phyloP scores from a whole-genome alignment of 2,329 filamentous ascomycete genomes.

The Fusarium mangiferae region DNA sequence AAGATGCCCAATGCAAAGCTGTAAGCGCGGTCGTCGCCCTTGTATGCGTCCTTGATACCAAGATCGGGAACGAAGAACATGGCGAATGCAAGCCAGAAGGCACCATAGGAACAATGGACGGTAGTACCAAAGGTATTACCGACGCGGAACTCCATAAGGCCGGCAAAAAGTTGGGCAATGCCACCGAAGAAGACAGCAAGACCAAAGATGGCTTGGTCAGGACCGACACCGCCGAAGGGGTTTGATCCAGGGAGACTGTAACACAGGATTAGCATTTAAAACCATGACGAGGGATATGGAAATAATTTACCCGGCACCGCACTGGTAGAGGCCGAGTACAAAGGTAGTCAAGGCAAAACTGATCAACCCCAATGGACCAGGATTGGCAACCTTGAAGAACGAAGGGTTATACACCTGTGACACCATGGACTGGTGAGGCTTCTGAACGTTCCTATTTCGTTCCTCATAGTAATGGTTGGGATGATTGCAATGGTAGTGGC shows the following conservation, averaged over 20 bases:
- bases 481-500: slow-evolving; percentile 25
- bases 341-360: slow-evolving; percentile 75
- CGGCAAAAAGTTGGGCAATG: slow-evolving; percentile 73
- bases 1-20: slow-evolving; percentile 67
- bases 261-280: not conserved
- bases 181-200: slow-evolving; percentile 66
- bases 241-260: slow-evolving; percentile 48
- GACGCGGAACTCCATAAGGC: slow-evolving; percentile 64
- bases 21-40: slow-evolving; percentile 50
- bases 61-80: slow-evolving; percentile 65
- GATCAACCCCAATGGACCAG: slow-evolving; percentile 68
- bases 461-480: slow-evolving; percentile 29
- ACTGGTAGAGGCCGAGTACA: slow-evolving; percentile 61
- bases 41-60: slow-evolving; percentile 60
- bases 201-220: slow-evolving; percentile 51
- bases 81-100: slow-evolving; percentile 70
- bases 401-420: slow-evolving; percentile 50
- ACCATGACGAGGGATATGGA: not conserved
- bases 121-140: slow-evolving; percentile 73
- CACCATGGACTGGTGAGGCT: slow-evolving; percentile 49
- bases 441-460: slow-evolving; percentile 12
- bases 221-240: slow-evolving; percentile 48
- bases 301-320: slow-evolving; percentile 60
- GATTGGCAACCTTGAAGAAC: slow-evolving; percentile 64
- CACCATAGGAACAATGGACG: slow-evolving; percentile 69